phyloP scores from a whole-genome alignment of 2,329 filamentous ascomycete species.

The Zasmidium angulare region DNA sequence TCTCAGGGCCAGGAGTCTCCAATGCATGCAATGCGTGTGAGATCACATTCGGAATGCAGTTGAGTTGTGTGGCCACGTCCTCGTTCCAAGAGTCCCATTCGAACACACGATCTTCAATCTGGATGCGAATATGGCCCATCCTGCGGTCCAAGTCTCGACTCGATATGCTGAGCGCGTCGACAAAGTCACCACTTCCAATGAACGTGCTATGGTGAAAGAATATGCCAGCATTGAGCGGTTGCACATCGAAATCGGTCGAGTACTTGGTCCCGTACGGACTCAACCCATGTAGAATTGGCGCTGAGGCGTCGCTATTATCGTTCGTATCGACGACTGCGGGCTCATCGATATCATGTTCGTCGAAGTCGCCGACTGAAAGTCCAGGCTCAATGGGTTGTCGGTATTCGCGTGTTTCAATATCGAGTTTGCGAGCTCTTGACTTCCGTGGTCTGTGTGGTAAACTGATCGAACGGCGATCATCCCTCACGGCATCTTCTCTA shows the following conservation, averaged over 20 bases:
- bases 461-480: neutral
- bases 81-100: slow-evolving; percentile 59
- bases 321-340: neutral
- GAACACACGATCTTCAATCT: slow-evolving; percentile 26
- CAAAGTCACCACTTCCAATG: slow-evolving; percentile 57
- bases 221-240: slow-evolving; percentile 50
- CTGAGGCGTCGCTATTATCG: too few species aligned
- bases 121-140: slow-evolving; percentile 41
- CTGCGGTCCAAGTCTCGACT: slow-evolving; percentile 46
- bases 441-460: slow-evolving; percentile 33
- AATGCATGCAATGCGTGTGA: slow-evolving; percentile 21
- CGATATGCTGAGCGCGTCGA: slow-evolving; percentile 43
- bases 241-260: slow-evolving; percentile 54
- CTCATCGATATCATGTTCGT: slow-evolving; percentile 6
- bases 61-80: slow-evolving; percentile 50
- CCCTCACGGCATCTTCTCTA: neutral
- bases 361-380: too few species aligned
- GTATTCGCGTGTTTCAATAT: slow-evolving; percentile 47
- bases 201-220: slow-evolving; percentile 59
- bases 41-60: slow-evolving; percentile 37
- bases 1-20: neutral
- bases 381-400: slow-evolving; percentile 43
- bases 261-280: slow-evolving; percentile 52
- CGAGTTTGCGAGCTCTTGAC: slow-evolving; percentile 44
- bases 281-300: slow-evolving; percentile 41